phyloP scores from a whole-genome alignment of 1,284 basidiomycete genomes.

The Sanghuangporus baumii region DNA sequence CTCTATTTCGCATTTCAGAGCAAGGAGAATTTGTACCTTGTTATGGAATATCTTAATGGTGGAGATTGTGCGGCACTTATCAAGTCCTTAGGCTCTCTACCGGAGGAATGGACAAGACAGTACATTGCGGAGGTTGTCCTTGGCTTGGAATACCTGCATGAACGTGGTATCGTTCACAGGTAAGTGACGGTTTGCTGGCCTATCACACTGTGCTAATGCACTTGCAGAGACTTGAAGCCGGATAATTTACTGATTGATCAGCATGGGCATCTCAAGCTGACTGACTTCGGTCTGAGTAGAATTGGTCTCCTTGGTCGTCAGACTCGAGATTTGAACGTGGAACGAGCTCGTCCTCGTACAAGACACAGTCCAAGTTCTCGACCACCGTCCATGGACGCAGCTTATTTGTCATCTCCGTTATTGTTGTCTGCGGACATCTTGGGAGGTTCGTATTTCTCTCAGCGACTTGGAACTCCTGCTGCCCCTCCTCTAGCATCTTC shows the following conservation, averaged over 20 bases:
- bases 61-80: constrained; percentile 96
- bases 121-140: constrained; percentile 96
- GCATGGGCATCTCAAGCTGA: constrained; percentile 93
- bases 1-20: constrained; percentile 99
- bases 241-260: constrained; percentile 97
- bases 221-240: constrained; percentile 88
- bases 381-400: constrained; percentile 79
- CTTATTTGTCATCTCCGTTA: constrained; percentile 69
- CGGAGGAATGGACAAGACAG: constrained; percentile 95
- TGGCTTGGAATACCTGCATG: constrained; percentile 93
- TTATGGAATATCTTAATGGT: constrained; percentile 98
- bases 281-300: constrained; percentile 95
- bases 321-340: constrained; percentile 69
- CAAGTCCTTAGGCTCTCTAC: constrained; percentile 89
- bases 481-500: constrained; percentile 54
- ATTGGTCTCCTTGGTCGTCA: constrained; percentile 97
- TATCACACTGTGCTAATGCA: neutral
- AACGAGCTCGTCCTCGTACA: constrained; percentile 43
- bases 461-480: constrained; percentile 42
- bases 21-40: constrained; percentile 95
- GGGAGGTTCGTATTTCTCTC: constrained; percentile 79
- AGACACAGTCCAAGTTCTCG: constrained; percentile 66
- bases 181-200: constrained; percentile 36
- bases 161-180: constrained; percentile 95
- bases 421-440: constrained; percentile 48